phyloP scores from a whole-genome alignment of 345 rosid species.

The Gynandropsis gynandra region DNA sequence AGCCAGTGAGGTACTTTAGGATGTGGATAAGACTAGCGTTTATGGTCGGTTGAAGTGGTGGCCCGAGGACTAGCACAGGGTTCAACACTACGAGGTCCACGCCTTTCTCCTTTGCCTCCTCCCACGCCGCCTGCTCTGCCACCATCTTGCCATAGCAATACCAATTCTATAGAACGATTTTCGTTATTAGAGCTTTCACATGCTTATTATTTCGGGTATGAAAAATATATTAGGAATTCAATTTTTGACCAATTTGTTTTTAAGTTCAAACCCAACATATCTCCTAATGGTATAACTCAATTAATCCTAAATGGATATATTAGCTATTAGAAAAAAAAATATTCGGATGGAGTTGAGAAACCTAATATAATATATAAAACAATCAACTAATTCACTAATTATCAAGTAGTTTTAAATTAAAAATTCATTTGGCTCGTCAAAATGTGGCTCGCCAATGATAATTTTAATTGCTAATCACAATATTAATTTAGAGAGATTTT shows the following conservation, averaged over 20 bases:
- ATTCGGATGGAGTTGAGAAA: no score
- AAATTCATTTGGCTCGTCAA: no score
- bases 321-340: not conserved
- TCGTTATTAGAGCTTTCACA: no score
- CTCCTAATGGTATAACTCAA: not conserved
- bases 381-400: no score
- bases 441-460: no score
- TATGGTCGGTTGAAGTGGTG: slow-evolving; percentile 63
- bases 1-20: slow-evolving; percentile 88
- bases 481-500: no score
- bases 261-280: no score
- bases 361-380: no score
- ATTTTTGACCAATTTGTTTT: not conserved
- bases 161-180: slow-evolving; percentile 85
- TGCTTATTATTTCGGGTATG: no score
- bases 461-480: no score
- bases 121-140: slow-evolving; percentile 89
- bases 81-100: slow-evolving; percentile 83
- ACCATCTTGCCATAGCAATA: slow-evolving; percentile 89
- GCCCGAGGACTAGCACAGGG: slow-evolving; percentile 87
- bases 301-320: no score
- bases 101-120: slow-evolving; percentile 59
- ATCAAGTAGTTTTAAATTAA: no score
- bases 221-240: not conserved
- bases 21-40: slow-evolving; percentile 84